Evolutionary conservation across 768 basidiomycete species (phyloP).

Genomic region (Paxillus involutus): DNA sequence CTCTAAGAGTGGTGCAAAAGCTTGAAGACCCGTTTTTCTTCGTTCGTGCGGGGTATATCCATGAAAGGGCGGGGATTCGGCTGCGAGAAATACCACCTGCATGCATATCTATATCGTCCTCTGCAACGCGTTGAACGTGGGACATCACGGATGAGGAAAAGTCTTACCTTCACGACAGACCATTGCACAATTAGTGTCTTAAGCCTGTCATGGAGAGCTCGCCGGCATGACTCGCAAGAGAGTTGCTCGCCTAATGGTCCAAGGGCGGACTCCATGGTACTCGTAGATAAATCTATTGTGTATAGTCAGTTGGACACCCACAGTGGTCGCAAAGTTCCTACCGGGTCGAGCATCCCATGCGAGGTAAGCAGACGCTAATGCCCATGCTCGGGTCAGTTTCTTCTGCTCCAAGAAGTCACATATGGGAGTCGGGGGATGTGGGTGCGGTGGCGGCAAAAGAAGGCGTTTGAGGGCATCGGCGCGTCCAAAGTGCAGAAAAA

Average conservation of each 20-base stretch:
- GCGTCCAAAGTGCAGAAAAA: conserved; percentile 83
- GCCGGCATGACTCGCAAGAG: conserved; percentile 66
- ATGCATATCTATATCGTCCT: conserved; percentile 49
- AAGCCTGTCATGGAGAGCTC: conserved; percentile 62
- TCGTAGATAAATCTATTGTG: conserved; percentile 67
- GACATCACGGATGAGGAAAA: not conserved
- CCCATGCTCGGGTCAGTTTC: conserved; percentile 78
- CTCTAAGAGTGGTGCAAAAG: not conserved
- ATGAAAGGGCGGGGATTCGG: not conserved
- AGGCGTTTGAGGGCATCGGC: conserved; percentile 80
- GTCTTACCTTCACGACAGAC: conserved; percentile 71
- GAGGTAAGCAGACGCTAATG: conserved; percentile 77
- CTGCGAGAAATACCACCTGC: not conserved
- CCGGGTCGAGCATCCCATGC: conserved; percentile 84
- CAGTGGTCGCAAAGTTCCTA: conserved; percentile 31
- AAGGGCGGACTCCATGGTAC: conserved; percentile 70
- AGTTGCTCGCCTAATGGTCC: conserved; percentile 69
- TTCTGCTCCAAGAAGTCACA: conserved; percentile 81
- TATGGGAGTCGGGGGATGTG: conserved; percentile 64
- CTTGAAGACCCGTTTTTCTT: not conserved
- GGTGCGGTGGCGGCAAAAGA: conserved; percentile 70
- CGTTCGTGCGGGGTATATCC: conserved; percentile 1
- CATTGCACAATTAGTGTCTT: conserved; percentile 71
- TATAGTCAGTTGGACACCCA: conserved; percentile 1
- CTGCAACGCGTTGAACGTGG: conserved; percentile 30